Percentiles rank a stretch among this genome's conserved stretches.
Evolutionary conservation across 1,284 basidiomycete genomes (phyloP).

Genomic region (Phaffia rhodozyma): DNA sequence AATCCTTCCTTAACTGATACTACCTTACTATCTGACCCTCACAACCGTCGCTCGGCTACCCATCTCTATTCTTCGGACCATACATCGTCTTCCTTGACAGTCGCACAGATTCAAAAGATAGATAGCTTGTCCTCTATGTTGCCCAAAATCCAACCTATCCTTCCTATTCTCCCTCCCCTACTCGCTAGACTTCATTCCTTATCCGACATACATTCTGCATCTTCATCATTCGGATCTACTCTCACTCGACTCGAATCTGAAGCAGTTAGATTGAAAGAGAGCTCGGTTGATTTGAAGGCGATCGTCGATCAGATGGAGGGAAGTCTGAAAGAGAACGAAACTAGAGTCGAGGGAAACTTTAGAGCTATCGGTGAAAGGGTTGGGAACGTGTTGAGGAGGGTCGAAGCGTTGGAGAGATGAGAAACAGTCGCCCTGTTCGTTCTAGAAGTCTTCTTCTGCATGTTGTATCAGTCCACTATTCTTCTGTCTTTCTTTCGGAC

Average conservation of each 20-base stretch:
- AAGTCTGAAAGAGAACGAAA: conserved; percentile 54
- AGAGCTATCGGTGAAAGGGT: conserved; percentile 34
- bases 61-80: conserved; percentile 25
- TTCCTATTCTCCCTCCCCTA: conserved; percentile 86
- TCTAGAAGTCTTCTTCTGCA: too few species aligned
- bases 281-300: conserved; percentile 52
- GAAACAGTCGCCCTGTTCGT: too few species aligned
- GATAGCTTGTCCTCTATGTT: conserved; percentile 54
- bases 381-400: conserved; percentile 41
- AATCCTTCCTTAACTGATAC: not conserved
- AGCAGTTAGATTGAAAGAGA: conserved; percentile 49
- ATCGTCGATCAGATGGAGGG: conserved; percentile 57
- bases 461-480: too few species aligned
- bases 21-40: not conserved
- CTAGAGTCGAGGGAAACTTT: too few species aligned
- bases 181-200: conserved; percentile 74
- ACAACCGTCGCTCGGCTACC: not conserved
- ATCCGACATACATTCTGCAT: conserved; percentile 66
- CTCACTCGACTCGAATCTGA: conserved; percentile 61
- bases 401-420: conserved; percentile 23
- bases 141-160: conserved; percentile 66
- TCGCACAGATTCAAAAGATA: conserved; percentile 44
- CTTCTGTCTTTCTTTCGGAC: too few species aligned
- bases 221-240: conserved; percentile 50
- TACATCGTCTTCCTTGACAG: conserved; percentile 38